Percentiles rank a stretch among this genome's conserved stretches.
Conservation (phyloP, 2,329 filamentous ascomycete species). For the Aspergillus hiratsukae region DNA sequence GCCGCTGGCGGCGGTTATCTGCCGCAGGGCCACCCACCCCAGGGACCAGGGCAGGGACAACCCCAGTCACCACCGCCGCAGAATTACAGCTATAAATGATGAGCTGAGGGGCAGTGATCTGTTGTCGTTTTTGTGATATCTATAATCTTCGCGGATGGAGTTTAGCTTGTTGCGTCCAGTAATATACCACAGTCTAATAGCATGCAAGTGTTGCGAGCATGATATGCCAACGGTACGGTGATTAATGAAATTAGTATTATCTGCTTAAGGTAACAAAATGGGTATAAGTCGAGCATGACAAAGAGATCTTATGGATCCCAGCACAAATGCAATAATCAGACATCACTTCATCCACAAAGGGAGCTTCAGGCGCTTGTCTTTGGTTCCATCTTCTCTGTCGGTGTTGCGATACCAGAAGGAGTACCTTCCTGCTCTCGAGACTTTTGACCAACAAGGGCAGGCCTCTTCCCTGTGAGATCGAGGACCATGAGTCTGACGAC, state of each 20-base stretch:
- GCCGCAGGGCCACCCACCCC: conserved; percentile 11
- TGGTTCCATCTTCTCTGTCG: conserved; percentile 42
- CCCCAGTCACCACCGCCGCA: conserved; percentile 14
- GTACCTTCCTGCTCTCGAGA: conserved; percentile 40
- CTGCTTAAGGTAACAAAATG: not conserved
- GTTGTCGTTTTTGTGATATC: not conserved
- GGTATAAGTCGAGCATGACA: conserved; percentile 3
- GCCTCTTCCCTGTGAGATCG: conserved; percentile 51
- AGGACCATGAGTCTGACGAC: conserved; percentile 59
- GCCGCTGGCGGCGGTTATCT: not conserved
- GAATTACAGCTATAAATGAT: conserved; percentile 21
- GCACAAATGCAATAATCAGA: not conserved
- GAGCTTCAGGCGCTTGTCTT: not conserved
- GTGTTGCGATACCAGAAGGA: conserved; percentile 44
- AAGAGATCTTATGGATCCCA: not conserved
- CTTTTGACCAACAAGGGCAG: conserved; percentile 25
- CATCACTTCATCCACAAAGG: conserved; percentile 2
- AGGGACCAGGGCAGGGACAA: conserved; percentile 16
- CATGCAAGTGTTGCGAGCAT: not conserved
- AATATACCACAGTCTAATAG: not conserved
- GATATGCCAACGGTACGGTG: not conserved
- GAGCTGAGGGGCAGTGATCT: not conserved
- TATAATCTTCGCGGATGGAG: not conserved
- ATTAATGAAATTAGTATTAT: not conserved
- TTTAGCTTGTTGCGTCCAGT: not conserved